Evolutionary conservation across 2,329 filamentous ascomycete genomes (phyloP).

Genomic region (Gaeumannomyces sp.): DNA sequence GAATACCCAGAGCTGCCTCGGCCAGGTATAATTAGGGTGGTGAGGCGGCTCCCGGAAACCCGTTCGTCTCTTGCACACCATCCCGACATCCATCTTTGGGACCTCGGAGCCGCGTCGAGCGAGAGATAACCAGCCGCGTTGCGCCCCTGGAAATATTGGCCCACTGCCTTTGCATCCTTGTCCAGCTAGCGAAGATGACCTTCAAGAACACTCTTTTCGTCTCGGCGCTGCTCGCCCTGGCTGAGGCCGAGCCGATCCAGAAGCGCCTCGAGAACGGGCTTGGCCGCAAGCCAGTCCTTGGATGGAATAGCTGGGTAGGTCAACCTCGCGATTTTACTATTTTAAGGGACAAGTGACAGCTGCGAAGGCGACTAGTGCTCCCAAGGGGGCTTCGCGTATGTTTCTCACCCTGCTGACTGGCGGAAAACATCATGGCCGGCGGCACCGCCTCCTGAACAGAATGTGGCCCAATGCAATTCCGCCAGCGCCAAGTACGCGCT

Average conservation of each 20-base stretch:
- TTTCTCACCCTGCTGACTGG: not conserved
- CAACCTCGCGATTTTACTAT: not conserved
- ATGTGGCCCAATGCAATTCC: slow-evolving; percentile 7
- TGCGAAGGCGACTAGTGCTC: not conserved
- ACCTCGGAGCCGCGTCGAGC: not conserved
- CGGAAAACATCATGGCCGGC: not conserved
- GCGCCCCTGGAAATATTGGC: not conserved
- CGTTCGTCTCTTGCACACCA: not conserved
- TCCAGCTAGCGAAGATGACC: not conserved
- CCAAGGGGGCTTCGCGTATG: no score
- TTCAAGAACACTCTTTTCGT: not conserved
- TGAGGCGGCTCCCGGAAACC: not conserved
- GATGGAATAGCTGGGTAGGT: slow-evolving; percentile 7
- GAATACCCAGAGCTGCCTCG: not conserved
- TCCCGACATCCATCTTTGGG: not conserved
- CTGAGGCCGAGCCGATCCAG: not conserved
- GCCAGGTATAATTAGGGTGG: not conserved
- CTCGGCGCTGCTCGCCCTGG: slow-evolving; percentile 5
- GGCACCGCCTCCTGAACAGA: not conserved
- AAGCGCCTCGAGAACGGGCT: slow-evolving; percentile 6
- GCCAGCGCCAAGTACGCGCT: slow-evolving; percentile 5
- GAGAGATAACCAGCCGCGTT: not conserved
- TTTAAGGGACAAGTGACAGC: not conserved
- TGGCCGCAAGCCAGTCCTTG: slow-evolving; percentile 5
- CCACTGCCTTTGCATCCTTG: not conserved